phyloP scores from a whole-genome alignment of 306 rosid species.

The barrel medic (Medicago truncatula) region MtrunA17r5.0-ANR NC_053042.1:14988001-14988500 shows the following conservation, averaged over 20 bases:
- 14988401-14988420: background rate
- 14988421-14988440: background rate
- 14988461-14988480: constrained; percentile 3
- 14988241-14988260: constrained; percentile 73
- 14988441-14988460: constrained; percentile 13
- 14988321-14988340: constrained; percentile 73
- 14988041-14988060: no score
- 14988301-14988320: constrained; percentile 80
- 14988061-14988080: no score
- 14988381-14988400: background rate
- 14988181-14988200: background rate
- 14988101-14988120: background rate
- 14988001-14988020: background rate
- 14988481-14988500: background rate
- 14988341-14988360: constrained; percentile 28
- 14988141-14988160: background rate
- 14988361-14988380: constrained; percentile 9
- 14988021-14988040: no score
- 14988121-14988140: constrained; percentile 5
- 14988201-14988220: background rate
- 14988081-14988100: no score
- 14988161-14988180: constrained; percentile 19
- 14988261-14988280: constrained; percentile 83
- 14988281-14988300: constrained; percentile 89
- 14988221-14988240: constrained; percentile 64